Evolutionary conservation across 2,329 filamentous ascomycete genomes (phyloP), one percentile per base, ranked within the genome.

Genomic region (Ascochyta pisi): DNA sequence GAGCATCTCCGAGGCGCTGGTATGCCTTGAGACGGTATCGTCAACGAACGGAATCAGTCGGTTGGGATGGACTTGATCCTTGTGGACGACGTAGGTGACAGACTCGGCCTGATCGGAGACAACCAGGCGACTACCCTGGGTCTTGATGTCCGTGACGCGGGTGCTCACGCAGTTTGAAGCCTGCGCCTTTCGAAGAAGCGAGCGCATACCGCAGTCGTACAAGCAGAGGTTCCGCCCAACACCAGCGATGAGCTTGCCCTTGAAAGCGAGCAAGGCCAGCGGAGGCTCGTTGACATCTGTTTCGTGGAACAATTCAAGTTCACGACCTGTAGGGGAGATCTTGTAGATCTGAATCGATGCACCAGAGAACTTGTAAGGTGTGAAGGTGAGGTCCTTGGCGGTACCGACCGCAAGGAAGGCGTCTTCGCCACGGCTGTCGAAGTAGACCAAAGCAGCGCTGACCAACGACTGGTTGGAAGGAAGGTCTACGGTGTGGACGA

Each of bases 291-390:
- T 91, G 6, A 97, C 85, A 68, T 92, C 92, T 0, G 96, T 99
- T 76, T 97, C 97, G 78, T 99, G 95, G 60, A 97, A 93, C 55
- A 98, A 95, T 69, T 97, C 91, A 15, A 99, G 84, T 67, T 92
- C 87, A 51, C 87, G 87, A n/a, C 96, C 96, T 59, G 92, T 87
- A 44, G 96, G 89, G 47, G 89, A 85, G 74, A 99, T 91, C 38
- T 92, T 87, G 76, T 97, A 99, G 24, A 98, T 90, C 68, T 97
- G 91, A 33, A 99, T 90, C 65, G 89, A 96, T 0, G 94, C 95
- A 58, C 87, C 87, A 0, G 84, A 86, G 63, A 86, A 93, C 27
- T 62, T 62, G 47, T 88, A 88, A 9, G 93, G 92, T 61, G 84
- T 91, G 54, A 93, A 84, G 15, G 89, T 82, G 81, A 98, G 87